Conservation (phyloP, 345 rosid species). For the Erysimum cheiranthoides region DNA sequence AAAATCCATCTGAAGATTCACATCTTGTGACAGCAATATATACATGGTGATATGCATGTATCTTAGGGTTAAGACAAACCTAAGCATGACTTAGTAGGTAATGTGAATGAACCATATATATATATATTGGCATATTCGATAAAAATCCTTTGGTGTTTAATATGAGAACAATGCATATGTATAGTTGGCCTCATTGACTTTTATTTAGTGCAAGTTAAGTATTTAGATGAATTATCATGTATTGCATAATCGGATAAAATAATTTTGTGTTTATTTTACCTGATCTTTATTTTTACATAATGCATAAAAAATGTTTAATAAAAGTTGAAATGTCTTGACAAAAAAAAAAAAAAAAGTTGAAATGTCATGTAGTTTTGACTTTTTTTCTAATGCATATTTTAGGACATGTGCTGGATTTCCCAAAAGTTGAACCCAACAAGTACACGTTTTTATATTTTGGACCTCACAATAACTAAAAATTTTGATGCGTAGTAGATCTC, state of each 20-base stretch:
- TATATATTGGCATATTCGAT: constrained; percentile 11
- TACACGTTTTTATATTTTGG: background rate
- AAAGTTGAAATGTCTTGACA: background rate
- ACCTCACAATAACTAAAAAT: background rate
- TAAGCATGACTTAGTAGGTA: constrained; percentile 9
- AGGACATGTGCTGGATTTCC: background rate
- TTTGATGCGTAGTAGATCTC: background rate
- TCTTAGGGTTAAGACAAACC: constrained; percentile 2
- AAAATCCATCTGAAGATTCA: background rate
- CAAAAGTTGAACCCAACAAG: background rate
- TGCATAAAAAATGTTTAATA: no score
- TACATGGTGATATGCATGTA: constrained; percentile 12
- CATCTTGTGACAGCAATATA: constrained; percentile 10
- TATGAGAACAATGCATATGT: background rate
- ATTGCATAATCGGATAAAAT: background rate
- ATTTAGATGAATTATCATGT: background rate
- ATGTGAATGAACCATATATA: background rate
- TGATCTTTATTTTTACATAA: no score
- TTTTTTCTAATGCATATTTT: background rate
- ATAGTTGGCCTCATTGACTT: background rate
- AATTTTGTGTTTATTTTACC: background rate
- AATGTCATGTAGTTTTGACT: background rate
- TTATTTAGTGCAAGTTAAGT: background rate
- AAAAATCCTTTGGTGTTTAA: background rate
- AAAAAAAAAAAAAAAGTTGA: no score